Base-by-base conservation (phyloP, 1,284 basidiomycete species). In the Pseudozyma hubeiensis region DNA sequence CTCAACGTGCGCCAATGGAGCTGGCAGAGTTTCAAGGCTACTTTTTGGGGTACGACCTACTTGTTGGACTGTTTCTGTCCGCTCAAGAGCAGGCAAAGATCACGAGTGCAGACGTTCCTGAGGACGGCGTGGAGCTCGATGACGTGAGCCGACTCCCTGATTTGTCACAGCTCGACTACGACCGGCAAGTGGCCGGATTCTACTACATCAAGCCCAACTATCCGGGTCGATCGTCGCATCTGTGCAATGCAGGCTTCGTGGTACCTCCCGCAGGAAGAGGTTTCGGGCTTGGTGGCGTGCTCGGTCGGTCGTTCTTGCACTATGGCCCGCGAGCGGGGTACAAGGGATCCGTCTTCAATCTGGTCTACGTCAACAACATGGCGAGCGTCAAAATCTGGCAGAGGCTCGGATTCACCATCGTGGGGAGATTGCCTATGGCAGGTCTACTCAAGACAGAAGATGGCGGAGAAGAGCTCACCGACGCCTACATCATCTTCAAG, bases 241-340 rank as follows among this genome's bases (percentile, higher is more conserved):
- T 93, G 80, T 94, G 92, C 85, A 94, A 94, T 80, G 93, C 89
- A 3, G 94, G 94, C 1, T 97, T 97, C 85, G 87, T 97, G 41
- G 92, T 97, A 3, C 90, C 91, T 8, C 88, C 88, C 4, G 72
- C 81, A 0, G 89, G 90, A 53, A 88, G 93, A 31, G 90, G 90
- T 5, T 86, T 87, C 41, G 91, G 92, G 41, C 88, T 93, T 71
- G 94, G 93, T 11, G 85, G 86, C 35, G 87, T 90, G 2, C 89
- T 97, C 33, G 94, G 91, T 0, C 88, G 88, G 67, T 92, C 92
- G 5, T 97, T 90, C 86, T 86, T 96, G 11, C 86, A 92, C 81
- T 94, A 93, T 78, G 95, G 89, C 8, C 81, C 71, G 24, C 29
- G 37, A 16, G 64, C 74, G 56, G 87, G 94, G 9, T 97, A 95